A percentile compares a stretch with the other conserved stretches of the same genome.
These are phyloP conservation scores for Tilletia indica DNA, from an alignment of 1,284 basidiomycete genomes.

Conservation along the genomic window DNA sequence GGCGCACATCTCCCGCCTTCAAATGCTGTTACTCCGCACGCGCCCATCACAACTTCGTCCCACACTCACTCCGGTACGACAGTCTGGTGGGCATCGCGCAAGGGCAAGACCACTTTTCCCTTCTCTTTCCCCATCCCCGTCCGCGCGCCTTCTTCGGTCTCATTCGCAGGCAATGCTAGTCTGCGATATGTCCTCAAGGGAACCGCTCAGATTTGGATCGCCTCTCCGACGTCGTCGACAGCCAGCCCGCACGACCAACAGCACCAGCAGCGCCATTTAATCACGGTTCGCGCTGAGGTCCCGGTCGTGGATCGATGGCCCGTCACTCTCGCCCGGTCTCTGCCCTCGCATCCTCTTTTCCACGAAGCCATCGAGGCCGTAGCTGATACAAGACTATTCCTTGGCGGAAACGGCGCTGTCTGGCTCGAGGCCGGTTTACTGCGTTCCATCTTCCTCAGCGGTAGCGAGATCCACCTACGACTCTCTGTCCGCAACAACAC, in stretches of 20 bases:
- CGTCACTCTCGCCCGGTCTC: neutral
- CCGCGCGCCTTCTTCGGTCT: constrained; percentile 41
- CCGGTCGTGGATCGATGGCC: constrained; percentile 46
- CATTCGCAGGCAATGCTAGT: constrained; percentile 44
- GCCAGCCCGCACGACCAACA: constrained; percentile 17
- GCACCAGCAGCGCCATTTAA: constrained; percentile 41
- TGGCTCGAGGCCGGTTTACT: constrained; percentile 47
- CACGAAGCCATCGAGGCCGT: constrained; percentile 41
- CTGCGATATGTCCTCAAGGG: constrained; percentile 47
- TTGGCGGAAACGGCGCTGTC: constrained; percentile 48
- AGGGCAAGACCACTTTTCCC: constrained; percentile 47
- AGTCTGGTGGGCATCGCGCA: constrained; percentile 45
- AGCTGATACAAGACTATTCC: constrained; percentile 47
- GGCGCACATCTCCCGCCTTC: constrained; percentile 47
- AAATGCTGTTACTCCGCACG: constrained; percentile 45
- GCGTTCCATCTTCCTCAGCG: constrained; percentile 42
- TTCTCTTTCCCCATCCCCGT: constrained; percentile 44
- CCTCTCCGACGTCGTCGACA: neutral
- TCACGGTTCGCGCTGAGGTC: constrained; percentile 40
- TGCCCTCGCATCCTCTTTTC: constrained; percentile 9
- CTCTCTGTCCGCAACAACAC: constrained; percentile 50
- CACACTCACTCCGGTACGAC: constrained; percentile 26
- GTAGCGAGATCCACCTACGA: constrained; percentile 39
- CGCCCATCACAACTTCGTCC: constrained; percentile 27
- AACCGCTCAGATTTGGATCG: constrained; percentile 45